phyloP scores from a whole-genome alignment of 345 rosid species.

The Acer yangbiense region DNA sequence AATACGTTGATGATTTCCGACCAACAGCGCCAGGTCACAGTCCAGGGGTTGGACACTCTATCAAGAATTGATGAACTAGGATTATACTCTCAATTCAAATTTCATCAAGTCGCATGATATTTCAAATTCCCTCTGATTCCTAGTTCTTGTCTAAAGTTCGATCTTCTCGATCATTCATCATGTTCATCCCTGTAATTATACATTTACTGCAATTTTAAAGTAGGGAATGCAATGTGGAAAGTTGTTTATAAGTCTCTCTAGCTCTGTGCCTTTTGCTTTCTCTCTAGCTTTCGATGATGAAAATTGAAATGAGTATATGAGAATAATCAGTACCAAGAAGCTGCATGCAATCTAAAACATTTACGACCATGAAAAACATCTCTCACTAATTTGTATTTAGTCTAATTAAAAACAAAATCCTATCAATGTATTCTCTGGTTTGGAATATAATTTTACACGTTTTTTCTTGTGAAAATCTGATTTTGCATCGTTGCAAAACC shows the following conservation, averaged over 20 bases:
- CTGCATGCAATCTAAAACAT: background rate
- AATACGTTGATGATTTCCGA: constrained; percentile 42
- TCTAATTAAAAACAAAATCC: background rate
- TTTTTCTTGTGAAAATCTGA: background rate
- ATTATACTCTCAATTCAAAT: constrained; percentile 16
- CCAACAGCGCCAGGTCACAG: constrained; percentile 51
- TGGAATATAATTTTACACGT: background rate
- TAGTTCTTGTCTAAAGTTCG: too few relatives aligned
- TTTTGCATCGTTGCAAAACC: too few relatives aligned
- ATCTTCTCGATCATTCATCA: too few relatives aligned
- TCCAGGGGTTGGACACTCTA: constrained; percentile 53
- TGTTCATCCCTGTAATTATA: background rate
- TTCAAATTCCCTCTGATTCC: background rate
- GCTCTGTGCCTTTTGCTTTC: background rate
- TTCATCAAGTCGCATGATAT: background rate
- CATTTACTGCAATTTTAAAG: background rate
- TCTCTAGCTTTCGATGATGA: background rate
- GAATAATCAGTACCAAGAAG: background rate
- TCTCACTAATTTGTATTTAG: background rate
- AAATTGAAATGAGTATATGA: background rate
- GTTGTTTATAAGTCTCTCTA: background rate
- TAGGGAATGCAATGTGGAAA: background rate
- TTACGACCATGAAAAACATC: background rate
- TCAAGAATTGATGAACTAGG: constrained; percentile 18
- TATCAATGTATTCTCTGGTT: background rate